These are phyloP conservation scores for Populus euphratica DNA, from an alignment of 345 rosid species.

Conservation along the genomic window DNA sequence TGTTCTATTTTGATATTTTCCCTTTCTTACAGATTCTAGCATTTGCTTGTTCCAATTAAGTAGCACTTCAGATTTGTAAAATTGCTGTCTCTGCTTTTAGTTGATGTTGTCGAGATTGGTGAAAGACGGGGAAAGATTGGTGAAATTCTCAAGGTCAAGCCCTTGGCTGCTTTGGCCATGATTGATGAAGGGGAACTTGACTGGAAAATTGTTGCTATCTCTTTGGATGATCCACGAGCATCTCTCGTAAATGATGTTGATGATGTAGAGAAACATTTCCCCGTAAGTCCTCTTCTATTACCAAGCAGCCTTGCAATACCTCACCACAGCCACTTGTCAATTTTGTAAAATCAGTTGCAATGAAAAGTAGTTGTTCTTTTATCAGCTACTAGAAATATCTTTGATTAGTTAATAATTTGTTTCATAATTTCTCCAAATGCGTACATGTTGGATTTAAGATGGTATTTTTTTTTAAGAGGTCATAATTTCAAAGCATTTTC, in stretches of 20 bases:
- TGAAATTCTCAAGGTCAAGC: constrained; percentile 75
- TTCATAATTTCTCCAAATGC: background rate
- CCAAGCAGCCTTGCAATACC: background rate
- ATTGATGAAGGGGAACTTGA: constrained; percentile 98
- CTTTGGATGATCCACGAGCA: constrained; percentile 93
- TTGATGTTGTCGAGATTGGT: constrained; percentile 96
- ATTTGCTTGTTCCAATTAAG: background rate
- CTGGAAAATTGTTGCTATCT: constrained; percentile 94
- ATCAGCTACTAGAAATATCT: background rate
- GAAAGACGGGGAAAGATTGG: constrained; percentile 63
- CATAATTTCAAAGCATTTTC: background rate
- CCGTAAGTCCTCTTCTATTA: constrained; percentile 41
- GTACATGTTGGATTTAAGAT: too few species aligned
- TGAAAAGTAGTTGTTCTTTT: background rate
- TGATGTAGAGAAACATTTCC: constrained; percentile 90
- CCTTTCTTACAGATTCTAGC: background rate
- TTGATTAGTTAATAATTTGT: background rate
- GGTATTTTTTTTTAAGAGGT: background rate
- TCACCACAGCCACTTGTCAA: background rate
- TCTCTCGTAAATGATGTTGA: constrained; percentile 82
- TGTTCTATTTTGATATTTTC: background rate
- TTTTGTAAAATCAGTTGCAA: background rate
- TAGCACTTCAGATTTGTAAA: background rate
- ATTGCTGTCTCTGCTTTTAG: constrained; percentile 30
- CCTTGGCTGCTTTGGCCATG: constrained; percentile 89